These are phyloP conservation scores for Glonium stellatum DNA, from an alignment of 495 filamentous ascomycete species.

Conservation along the genomic window DNA sequence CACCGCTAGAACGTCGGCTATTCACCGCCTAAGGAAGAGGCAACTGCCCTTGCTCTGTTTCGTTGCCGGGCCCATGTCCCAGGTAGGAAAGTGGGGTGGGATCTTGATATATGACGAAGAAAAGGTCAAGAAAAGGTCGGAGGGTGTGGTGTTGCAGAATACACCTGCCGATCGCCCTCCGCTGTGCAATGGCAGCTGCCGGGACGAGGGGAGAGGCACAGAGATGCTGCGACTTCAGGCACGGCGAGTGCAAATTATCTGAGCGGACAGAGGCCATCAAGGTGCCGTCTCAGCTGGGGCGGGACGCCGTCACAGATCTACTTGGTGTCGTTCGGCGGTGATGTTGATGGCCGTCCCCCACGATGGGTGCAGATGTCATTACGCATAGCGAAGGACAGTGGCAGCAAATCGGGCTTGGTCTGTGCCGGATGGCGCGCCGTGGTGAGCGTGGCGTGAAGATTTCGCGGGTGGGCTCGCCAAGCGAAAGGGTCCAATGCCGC, in stretches of 20 bases:
- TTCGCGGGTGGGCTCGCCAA: not conserved
- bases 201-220: not conserved
- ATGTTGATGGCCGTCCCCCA: not conserved
- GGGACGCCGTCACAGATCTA: not conserved
- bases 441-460: too few species aligned
- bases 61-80: not conserved
- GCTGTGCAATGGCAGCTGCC: not conserved
- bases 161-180: not conserved
- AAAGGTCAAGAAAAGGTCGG: too few species aligned
- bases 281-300: not conserved
- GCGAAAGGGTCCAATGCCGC: not conserved
- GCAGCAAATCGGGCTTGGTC: not conserved
- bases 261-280: not conserved
- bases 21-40: slow-evolving; percentile 4
- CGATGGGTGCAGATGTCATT: not conserved
- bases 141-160: slow-evolving; percentile 1
- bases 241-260: not conserved
- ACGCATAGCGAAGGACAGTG: not conserved
- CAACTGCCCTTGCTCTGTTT: not conserved
- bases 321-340: not conserved
- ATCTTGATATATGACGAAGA: slow-evolving; percentile 1
- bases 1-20: not conserved
- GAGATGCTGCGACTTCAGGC: not conserved
- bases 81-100: slow-evolving; percentile 2
- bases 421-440: not conserved